These are phyloP conservation scores for Puccinia horiana DNA, from an alignment of 1,284 basidiomycete genomes.

Conservation along the genomic window DNA sequence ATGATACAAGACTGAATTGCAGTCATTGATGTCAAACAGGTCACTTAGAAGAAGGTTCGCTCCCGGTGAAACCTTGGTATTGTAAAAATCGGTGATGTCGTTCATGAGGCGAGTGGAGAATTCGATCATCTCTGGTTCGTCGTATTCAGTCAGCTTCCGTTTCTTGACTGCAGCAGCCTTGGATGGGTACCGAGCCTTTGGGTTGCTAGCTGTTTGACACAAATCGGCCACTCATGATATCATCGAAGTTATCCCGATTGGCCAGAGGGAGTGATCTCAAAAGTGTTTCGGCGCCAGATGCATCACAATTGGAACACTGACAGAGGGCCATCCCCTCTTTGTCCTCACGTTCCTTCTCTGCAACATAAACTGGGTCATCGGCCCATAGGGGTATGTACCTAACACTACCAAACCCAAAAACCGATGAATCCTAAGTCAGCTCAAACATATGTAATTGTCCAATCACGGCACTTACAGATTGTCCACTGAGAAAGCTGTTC, in stretches of 20 bases:
- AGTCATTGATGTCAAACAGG: background rate
- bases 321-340: background rate
- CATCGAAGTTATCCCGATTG: background rate
- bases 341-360: background rate
- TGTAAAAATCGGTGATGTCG: background rate
- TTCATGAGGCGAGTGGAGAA: background rate
- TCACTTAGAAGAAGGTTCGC: background rate
- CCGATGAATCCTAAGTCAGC: background rate
- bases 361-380: background rate
- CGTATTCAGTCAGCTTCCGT: background rate
- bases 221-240: background rate
- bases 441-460: background rate
- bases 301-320: constrained; percentile 13
- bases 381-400: background rate
- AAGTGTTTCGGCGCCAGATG: background rate
- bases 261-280: background rate
- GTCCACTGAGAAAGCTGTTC: background rate
- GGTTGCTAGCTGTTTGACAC: background rate
- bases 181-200: background rate
- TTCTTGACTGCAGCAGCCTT: background rate
- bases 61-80: background rate
- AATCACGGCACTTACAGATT: background rate
- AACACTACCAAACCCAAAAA: background rate
- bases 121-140: background rate
- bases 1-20: background rate